These are phyloP conservation scores for Emericellopsis cladophorae DNA, from an alignment of 2,329 filamentous ascomycete species.

Conservation along the genomic window DNA sequence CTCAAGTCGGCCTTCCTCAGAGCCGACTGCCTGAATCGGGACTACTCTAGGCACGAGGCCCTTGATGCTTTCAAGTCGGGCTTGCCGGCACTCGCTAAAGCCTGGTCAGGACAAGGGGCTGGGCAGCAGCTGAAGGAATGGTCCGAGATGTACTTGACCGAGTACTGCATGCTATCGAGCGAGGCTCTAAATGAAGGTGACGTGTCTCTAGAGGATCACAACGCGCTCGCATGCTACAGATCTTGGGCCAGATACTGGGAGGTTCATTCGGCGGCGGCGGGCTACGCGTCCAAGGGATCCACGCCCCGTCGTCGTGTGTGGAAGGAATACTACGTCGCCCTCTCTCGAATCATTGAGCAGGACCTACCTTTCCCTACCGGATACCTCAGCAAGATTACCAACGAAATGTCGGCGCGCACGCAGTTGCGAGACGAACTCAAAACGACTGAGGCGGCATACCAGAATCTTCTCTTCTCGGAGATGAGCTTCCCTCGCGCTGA, in stretches of 20 bases:
- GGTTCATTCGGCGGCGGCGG: slow-evolving; percentile 30
- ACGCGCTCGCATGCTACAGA: slow-evolving; percentile 44
- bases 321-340: slow-evolving; percentile 70
- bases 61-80: slow-evolving; percentile 54
- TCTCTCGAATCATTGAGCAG: slow-evolving; percentile 64
- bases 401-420: slow-evolving; percentile 40
- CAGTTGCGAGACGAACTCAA: slow-evolving; percentile 69
- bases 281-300: slow-evolving; percentile 44
- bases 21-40: slow-evolving; percentile 46
- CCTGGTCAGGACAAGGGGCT: slow-evolving; percentile 36
- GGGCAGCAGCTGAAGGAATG: slow-evolving; percentile 61
- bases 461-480: slow-evolving; percentile 64
- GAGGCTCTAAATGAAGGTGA: slow-evolving; percentile 40
- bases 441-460: slow-evolving; percentile 66
- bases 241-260: slow-evolving; percentile 63
- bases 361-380: slow-evolving; percentile 47
- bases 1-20: slow-evolving; percentile 70
- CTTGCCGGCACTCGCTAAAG: slow-evolving; percentile 45
- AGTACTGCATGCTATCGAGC: slow-evolving; percentile 59
- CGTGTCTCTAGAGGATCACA: slow-evolving; percentile 34
- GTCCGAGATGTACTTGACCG: slow-evolving; percentile 66
- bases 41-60: slow-evolving; percentile 41
- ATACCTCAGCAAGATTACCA: slow-evolving; percentile 23
- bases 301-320: slow-evolving; percentile 59
- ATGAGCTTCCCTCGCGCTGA: slow-evolving; percentile 76